phyloP scores from a whole-genome alignment of 257 asterid species.

The Voacanga thouarsii region DNA sequence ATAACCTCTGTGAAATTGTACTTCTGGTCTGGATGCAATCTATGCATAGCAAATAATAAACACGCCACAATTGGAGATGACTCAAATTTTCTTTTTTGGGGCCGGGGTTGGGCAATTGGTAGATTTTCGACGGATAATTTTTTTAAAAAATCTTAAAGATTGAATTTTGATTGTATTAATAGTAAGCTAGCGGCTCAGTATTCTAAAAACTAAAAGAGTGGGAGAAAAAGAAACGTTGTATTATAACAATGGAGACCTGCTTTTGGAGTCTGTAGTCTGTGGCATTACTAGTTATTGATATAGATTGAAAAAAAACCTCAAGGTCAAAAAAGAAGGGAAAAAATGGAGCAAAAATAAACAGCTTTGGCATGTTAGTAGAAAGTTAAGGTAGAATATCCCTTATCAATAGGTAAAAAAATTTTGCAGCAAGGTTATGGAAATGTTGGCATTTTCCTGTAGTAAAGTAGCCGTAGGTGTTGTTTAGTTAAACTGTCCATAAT shows the following conservation, averaged over 20 bases:
- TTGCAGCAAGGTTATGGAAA: neutral
- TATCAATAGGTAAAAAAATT: neutral
- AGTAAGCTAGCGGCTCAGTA: neutral
- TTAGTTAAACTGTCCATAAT: neutral
- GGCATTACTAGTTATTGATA: neutral
- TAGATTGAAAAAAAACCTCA: neutral
- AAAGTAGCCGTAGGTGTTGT: neutral
- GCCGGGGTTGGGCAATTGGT: too few relatives aligned
- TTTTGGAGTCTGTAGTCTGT: neutral
- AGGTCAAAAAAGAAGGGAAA: neutral
- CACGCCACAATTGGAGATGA: neutral
- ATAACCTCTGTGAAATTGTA: neutral
- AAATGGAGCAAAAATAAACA: neutral
- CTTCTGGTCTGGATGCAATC: neutral
- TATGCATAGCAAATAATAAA: neutral
- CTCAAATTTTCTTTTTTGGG: constrained; percentile 3
- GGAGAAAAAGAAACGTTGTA: neutral
- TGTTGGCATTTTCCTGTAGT: neutral
- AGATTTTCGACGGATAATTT: too few relatives aligned
- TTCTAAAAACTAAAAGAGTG: neutral
- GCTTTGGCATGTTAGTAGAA: neutral
- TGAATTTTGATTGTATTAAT: neutral
- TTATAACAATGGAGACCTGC: neutral
- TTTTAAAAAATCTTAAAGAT: too few relatives aligned
- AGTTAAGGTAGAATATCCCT: neutral